A percentile compares a stretch with the other conserved stretches of the same genome.
These are phyloP conservation scores for Metschnikowia drakensbergensis DNA, from an alignment of 805 yeast species.

Conservation along the genomic window DNA sequence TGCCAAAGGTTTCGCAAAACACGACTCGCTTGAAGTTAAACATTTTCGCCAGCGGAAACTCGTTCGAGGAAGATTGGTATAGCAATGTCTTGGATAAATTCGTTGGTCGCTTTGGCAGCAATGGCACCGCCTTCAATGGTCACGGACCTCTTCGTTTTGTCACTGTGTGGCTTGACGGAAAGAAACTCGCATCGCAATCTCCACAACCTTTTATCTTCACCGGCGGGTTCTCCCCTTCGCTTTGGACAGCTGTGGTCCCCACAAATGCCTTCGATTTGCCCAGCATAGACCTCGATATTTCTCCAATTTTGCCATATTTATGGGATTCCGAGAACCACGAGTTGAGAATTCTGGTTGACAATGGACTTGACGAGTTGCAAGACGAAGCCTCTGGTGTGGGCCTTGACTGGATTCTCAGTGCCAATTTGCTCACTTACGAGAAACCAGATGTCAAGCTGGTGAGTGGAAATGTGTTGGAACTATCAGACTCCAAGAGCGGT, in stretches of 20 bases:
- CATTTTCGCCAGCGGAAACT: slow-evolving; percentile 68
- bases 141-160: slow-evolving; percentile 72
- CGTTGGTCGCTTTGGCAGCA: slow-evolving; percentile 33
- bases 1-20: slow-evolving; percentile 50
- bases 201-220: slow-evolving; percentile 77
- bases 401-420: slow-evolving; percentile 59
- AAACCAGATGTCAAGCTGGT: slow-evolving; percentile 35
- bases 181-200: slow-evolving; percentile 54
- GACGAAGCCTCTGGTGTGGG: slow-evolving; percentile 29
- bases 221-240: slow-evolving; percentile 75
- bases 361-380: slow-evolving; percentile 17
- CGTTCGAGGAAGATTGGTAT: slow-evolving; percentile 84
- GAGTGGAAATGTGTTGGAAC: slow-evolving; percentile 33
- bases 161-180: slow-evolving; percentile 57
- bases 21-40: slow-evolving; percentile 59
- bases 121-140: slow-evolving; percentile 38
- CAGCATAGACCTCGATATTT: slow-evolving; percentile 64
- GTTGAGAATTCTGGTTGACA: slow-evolving; percentile 20
- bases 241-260: slow-evolving; percentile 81
- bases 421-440: slow-evolving; percentile 55
- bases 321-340: slow-evolving; percentile 44
- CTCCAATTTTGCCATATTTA: slow-evolving; percentile 64
- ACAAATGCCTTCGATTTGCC: slow-evolving; percentile 70
- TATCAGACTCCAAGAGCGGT: slow-evolving; percentile 22
- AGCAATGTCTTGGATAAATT: slow-evolving; percentile 52